A percentile compares a stretch with the other conserved stretches of the same genome.
Conservation (phyloP, 2,329 filamentous ascomycete genomes). For the Monosporascus cannonballus region DNA sequence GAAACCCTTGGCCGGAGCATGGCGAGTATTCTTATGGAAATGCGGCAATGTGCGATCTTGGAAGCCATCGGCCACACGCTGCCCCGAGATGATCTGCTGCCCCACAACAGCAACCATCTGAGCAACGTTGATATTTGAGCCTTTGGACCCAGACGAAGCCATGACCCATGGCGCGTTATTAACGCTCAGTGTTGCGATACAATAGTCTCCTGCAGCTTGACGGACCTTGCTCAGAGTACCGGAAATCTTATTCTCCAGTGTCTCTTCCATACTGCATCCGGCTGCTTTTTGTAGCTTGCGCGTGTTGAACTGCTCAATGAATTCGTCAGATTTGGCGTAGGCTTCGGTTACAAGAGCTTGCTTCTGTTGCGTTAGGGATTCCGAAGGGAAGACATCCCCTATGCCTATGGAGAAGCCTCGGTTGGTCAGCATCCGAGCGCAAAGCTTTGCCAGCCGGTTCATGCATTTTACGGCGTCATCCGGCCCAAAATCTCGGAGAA, state of each 20-base stretch:
- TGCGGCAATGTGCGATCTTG: slow-evolving; percentile 92
- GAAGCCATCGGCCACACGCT: slow-evolving; percentile 91
- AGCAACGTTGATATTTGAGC: slow-evolving; percentile 94
- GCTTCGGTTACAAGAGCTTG: slow-evolving; percentile 69
- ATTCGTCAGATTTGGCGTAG: slow-evolving; percentile 73
- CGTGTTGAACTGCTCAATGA: slow-evolving; percentile 73
- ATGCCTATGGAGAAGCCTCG: slow-evolving; percentile 95
- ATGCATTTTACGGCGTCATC: slow-evolving; percentile 84
- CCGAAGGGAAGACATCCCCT: slow-evolving; percentile 83
- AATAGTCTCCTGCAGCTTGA: slow-evolving; percentile 83
- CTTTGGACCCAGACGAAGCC: slow-evolving; percentile 96
- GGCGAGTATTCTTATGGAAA: slow-evolving; percentile 86
- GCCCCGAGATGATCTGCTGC: slow-evolving; percentile 93
- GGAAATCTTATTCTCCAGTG: slow-evolving; percentile 83
- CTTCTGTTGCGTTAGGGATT: slow-evolving; percentile 65
- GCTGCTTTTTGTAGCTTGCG: slow-evolving; percentile 80
- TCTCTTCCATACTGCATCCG: slow-evolving; percentile 87
- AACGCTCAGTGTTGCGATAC: slow-evolving; percentile 81
- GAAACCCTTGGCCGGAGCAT: slow-evolving; percentile 94
- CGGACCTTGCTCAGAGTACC: slow-evolving; percentile 89
- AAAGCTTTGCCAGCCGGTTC: slow-evolving; percentile 89
- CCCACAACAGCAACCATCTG: slow-evolving; percentile 98
- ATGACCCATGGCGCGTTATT: slow-evolving; percentile 94
- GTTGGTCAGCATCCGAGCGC: slow-evolving; percentile 80
- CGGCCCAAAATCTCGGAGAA: slow-evolving; percentile 89